A percentile compares a stretch with the other conserved stretches of the same genome.
Conservation (phyloP, 1,284 basidiomycete species). For the Pyrrhoderma lamaoense region DNA sequence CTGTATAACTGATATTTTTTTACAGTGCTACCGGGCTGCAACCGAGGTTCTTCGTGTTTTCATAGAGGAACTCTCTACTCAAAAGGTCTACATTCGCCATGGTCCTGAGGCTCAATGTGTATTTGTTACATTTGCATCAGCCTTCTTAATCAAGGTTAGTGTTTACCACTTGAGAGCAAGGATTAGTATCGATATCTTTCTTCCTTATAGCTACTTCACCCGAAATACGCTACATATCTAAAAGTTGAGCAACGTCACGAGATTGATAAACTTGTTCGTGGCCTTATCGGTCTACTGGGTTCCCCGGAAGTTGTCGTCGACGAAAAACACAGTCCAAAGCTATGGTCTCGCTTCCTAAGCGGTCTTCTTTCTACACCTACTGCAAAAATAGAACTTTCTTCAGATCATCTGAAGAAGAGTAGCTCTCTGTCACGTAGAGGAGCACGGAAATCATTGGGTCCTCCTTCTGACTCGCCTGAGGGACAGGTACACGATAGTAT, state of each 20-base stretch:
- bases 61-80: constrained; percentile 49
- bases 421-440: constrained; percentile 14
- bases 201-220: constrained; percentile 53
- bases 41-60: constrained; percentile 59
- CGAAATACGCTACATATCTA: constrained; percentile 57
- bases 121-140: constrained; percentile 78
- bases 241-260: constrained; percentile 48
- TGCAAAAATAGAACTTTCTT: constrained; percentile 36
- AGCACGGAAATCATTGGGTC: too few species aligned
- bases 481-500: constrained; percentile 10
- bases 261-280: constrained; percentile 53
- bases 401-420: constrained; percentile 17
- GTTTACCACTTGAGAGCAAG: not conserved
- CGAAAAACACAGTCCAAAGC: constrained; percentile 65
- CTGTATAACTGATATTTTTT: not conserved
- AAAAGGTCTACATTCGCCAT: constrained; percentile 56
- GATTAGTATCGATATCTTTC: not conserved
- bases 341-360: constrained; percentile 68
- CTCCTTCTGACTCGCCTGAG: too few species aligned
- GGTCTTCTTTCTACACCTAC: constrained; percentile 55
- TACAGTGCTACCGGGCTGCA: constrained; percentile 26
- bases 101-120: constrained; percentile 80
- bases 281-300: constrained; percentile 55
- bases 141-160: constrained; percentile 70
- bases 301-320: constrained; percentile 64